phyloP scores from a whole-genome alignment of 495 filamentous ascomycete species.

The Choiromyces venosus region DNA sequence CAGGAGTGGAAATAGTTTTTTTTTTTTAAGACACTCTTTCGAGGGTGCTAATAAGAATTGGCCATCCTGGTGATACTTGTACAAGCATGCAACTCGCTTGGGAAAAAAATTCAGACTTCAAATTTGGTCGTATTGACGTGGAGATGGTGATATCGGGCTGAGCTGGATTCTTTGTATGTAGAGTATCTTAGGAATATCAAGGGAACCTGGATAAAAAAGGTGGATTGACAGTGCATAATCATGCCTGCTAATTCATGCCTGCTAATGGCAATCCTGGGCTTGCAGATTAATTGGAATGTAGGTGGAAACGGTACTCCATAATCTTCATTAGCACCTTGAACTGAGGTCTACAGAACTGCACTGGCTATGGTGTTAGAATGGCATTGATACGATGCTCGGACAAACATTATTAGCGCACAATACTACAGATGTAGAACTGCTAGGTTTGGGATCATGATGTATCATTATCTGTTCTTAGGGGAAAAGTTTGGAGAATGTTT shows the following conservation, averaged over 20 bases:
- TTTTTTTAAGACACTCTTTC: no score
- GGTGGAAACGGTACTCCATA: not conserved
- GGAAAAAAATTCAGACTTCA: not conserved
- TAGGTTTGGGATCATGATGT: not conserved
- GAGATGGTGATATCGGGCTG: not conserved
- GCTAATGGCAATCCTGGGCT: not conserved
- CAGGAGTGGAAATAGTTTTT: no score
- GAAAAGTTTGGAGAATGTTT: not conserved
- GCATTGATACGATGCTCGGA: not conserved
- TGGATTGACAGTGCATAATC: not conserved
- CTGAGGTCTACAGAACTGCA: not conserved
- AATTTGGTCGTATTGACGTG: not conserved
- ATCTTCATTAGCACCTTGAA: not conserved
- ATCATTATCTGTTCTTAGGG: not conserved
- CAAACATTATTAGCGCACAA: not conserved
- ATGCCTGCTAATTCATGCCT: no score
- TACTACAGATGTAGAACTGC: not conserved
- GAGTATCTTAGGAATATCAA: not conserved
- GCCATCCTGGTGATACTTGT: no score
- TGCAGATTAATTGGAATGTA: not conserved
- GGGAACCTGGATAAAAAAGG: not conserved
- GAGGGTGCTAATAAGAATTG: no score
- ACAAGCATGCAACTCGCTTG: not conserved
- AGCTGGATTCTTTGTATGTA: no score
- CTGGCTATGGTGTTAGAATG: not conserved